Conservation (phyloP, 176 grass and related monocot genomes). For the Hyparrhenia diplandra region DNA sequence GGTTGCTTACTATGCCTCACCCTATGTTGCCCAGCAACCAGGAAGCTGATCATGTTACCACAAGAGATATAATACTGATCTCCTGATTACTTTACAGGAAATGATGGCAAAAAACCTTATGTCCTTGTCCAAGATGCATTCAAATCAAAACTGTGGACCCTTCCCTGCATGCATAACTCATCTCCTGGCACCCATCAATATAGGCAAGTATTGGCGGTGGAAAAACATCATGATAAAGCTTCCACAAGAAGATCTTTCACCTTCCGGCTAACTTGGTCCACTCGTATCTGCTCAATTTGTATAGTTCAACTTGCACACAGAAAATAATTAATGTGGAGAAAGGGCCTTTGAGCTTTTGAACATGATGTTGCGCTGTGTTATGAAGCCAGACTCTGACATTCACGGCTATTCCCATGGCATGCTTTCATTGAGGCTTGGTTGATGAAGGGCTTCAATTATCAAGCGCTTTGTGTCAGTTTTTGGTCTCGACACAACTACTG, state of each 20-base stretch:
- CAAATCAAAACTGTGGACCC: background rate
- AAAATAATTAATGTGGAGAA: conserved; percentile 33
- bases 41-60: background rate
- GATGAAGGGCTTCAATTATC: conserved; percentile 46
- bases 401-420: conserved; percentile 42
- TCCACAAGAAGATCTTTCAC: background rate
- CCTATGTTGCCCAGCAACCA: background rate
- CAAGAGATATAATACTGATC: background rate
- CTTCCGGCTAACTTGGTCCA: background rate
- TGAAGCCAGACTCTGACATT: conserved; percentile 49
- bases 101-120: background rate
- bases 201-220: background rate
- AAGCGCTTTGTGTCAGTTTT: conserved; percentile 18
- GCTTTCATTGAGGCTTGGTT: conserved; percentile 55
- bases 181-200: background rate
- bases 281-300: background rate
- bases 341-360: conserved; percentile 42
- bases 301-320: too few species aligned
- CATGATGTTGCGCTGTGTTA: conserved; percentile 20
- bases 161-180: background rate
- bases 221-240: background rate
- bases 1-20: background rate
- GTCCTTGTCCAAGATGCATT: too few species aligned
- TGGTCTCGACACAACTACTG: conserved; percentile 27
- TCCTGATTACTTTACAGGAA: background rate